Base-by-base conservation (phyloP, 176 grass and related monocot species). In the Musa troglodytarum region DNA sequence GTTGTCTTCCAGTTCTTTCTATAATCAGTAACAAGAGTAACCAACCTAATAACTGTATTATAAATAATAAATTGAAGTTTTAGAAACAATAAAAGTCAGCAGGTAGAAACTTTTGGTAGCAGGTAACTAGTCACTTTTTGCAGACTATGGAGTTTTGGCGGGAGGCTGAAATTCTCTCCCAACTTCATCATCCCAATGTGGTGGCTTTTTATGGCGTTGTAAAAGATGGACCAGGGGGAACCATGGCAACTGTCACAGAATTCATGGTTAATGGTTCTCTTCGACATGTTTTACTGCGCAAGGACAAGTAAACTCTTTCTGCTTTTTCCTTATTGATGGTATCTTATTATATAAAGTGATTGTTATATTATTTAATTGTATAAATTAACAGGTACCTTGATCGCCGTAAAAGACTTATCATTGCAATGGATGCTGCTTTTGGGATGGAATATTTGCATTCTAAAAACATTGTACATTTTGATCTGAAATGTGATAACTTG, bases 251-350 rank as follows among this genome's bases (percentile, higher is more conserved):
- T 52, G 91, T 95, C 11, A 90, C 91, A 23, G 91, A 95, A 78
- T 95, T 95, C 76, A 95, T 95, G 91, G 91, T 95, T 79, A 95
- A 95, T 86, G 91, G 91, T 74, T 95, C 91, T 84, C 91, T 95
- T 82, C 76, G 93, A 76, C 93, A 90, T 81, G 93, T 96, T 74
- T 81, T 96, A 76, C 85, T 89, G 80, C 85, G 90, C 55, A 96
- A 94, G 83, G 91, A 96, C 83, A 96, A 87, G 93, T 96, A 90
- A 82, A 29, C 72, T 19, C 29, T 83, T 80, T 7, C 25, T 80
- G 70, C 56, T 2, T 58, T 56, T 81, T 0, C 65, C 23, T 66
- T 75, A 43, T 43, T 57, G 17, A 69, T 69, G 16, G 16, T 8
- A 20, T 49, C 19, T 17, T 49, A 17, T 69, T 50, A 17, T 69